Percentiles rank a stretch among this genome's conserved stretches.
phyloP scores from a whole-genome alignment of 768 basidiomycete genomes.

The Suillus americanus region DNA sequence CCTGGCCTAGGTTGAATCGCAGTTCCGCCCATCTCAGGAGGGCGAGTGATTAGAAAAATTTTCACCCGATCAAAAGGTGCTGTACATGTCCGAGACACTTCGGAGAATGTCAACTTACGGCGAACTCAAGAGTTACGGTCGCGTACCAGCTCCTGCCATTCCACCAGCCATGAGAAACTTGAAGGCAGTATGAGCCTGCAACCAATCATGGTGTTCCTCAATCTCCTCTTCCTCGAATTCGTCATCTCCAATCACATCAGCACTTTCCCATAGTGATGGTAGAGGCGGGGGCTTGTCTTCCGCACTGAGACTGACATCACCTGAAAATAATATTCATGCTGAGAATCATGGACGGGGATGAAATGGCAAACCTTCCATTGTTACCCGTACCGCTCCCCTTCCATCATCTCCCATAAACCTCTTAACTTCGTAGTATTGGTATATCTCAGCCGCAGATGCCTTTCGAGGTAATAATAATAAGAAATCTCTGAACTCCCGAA shows the following conservation, averaged over 20 bases:
- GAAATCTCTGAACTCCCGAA: slow-evolving; percentile 88
- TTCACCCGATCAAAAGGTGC: slow-evolving; percentile 98
- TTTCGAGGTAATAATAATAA: slow-evolving; percentile 82
- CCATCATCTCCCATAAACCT: slow-evolving; percentile 73
- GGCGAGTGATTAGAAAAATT: slow-evolving; percentile 91
- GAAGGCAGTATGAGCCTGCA: slow-evolving; percentile 73
- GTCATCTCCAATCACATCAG: slow-evolving; percentile 30
- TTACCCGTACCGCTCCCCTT: slow-evolving; percentile 75
- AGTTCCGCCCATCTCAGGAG: slow-evolving; percentile 68
- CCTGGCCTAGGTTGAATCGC: slow-evolving; percentile 42
- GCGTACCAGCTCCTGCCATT: slow-evolving; percentile 87
- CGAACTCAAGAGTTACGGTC: neutral
- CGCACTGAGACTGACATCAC: slow-evolving; percentile 76
- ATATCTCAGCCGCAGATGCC: slow-evolving; percentile 82
- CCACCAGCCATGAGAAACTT: slow-evolving; percentile 94
- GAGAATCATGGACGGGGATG: slow-evolving; percentile 17
- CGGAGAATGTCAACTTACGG: neutral
- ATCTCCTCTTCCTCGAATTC: slow-evolving; percentile 56
- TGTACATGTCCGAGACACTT: slow-evolving; percentile 94
- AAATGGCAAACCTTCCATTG: slow-evolving; percentile 75
- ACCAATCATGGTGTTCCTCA: slow-evolving; percentile 56
- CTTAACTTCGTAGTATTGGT: slow-evolving; percentile 73
- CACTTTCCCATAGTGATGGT: slow-evolving; percentile 15
- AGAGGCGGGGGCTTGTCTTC: slow-evolving; percentile 60
- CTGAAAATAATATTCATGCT: slow-evolving; percentile 40